A percentile compares a stretch with the other conserved stretches of the same genome.
Conservation (phyloP, 768 basidiomycete genomes). For the Calvatia gigantea region DNA sequence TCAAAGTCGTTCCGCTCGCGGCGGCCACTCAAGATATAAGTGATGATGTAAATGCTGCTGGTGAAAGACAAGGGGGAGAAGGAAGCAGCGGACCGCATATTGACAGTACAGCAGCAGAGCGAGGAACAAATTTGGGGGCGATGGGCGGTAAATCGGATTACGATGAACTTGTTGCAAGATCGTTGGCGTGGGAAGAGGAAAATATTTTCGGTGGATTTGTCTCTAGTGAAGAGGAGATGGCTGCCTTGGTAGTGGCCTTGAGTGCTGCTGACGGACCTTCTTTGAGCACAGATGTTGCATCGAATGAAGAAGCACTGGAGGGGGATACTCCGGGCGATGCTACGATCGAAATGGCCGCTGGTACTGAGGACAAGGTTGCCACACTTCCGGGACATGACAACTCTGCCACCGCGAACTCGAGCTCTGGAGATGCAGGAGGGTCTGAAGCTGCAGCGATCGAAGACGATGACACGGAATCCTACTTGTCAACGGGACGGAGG, state of each 20-base stretch:
- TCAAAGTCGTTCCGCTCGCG: not conserved
- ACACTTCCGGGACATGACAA: no score
- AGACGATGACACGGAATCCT: not conserved
- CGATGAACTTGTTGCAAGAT: not conserved
- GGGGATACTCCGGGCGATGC: no score
- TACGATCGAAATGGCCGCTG: no score
- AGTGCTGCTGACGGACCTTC: no score
- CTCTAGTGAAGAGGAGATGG: not conserved
- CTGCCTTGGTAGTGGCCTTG: not conserved
- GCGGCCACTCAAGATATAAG: not conserved
- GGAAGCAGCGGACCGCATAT: not conserved
- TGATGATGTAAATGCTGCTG: not conserved
- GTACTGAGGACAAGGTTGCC: no score
- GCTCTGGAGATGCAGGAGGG: no score
- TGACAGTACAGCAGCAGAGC: not conserved
- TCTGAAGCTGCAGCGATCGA: no score
- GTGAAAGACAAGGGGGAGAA: not conserved
- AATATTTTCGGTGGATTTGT: not conserved
- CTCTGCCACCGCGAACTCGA: no score
- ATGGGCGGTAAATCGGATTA: not conserved
- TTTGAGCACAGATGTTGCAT: no score
- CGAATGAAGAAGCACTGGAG: no score
- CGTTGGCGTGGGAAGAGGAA: not conserved
- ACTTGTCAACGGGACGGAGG: constrained; percentile 10
- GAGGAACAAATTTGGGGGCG: not conserved